Base-by-base conservation (phyloP, 495 filamentous ascomycete species). In the Tetracladium setigerum region DNA sequence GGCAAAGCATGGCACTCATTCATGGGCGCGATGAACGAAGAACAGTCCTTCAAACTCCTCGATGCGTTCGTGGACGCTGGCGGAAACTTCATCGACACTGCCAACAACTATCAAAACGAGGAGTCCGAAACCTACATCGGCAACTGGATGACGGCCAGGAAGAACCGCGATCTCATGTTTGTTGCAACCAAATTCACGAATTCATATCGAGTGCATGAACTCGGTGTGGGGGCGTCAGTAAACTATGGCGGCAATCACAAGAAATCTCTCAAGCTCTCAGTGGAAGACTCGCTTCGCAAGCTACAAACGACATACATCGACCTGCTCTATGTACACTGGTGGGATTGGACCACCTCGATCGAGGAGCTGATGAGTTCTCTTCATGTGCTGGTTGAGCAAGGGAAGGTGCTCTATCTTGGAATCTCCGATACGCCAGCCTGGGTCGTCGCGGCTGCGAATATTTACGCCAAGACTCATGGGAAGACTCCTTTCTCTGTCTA, bases 51-150 rank as follows among this genome's bases (percentile, higher is more conserved):
- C 49, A 62, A 67, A 41, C 78, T 89, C 17, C 67, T 89, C 37
- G 83, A 87, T 57, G 74, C 67, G 54, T 85, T 77, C 68, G 76
- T 77, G 39, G 65, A 71, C 3, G 65, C 75, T 24, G 84, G 79
- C 18, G 85, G 85, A 30, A 89, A 89, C 64, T 87, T 87, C 65
- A 79, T 89, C 54, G 84, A 89, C 56, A 87, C 83, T 1, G 65
- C 81, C 37, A 84, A 79, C 57, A 77, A 72, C 60, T 89, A 90
- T 66, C 82, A 89, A 52, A 64, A 62, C 46, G 80, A 76, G 49
- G 66, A 87, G 44, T 83, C 81, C 6, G 85, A 89, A 59, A 54
- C 55, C 5, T 86, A 79, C 80, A 63, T 90, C 33, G 85, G 86
- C 13, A 83, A 87, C 47, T 89, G 85, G 85, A 79, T 89, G 72